Evolutionary conservation across 768 basidiomycete genomes (phyloP), one percentile per base, ranked within the genome.

Genomic region (Naematelia encephala): DNA sequence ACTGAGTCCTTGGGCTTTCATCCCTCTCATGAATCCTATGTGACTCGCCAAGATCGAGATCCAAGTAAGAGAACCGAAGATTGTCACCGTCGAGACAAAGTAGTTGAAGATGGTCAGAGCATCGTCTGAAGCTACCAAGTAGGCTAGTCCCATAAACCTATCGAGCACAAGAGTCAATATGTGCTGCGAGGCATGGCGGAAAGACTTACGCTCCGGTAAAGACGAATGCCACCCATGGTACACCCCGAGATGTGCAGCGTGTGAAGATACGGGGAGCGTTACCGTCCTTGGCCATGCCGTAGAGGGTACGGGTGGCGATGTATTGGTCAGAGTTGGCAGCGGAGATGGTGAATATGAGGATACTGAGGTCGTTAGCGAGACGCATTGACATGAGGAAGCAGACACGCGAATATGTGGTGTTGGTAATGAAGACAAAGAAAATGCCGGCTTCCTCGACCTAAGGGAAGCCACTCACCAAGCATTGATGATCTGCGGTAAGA

Each of bases 401-500:
- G n/a, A n/a, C n/a, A n/a, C n/a, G n/a, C n/a, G n/a, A n/a, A n/a
- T n/a, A n/a, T n/a, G n/a, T n/a, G n/a, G n/a, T n/a, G n/a, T n/a
- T n/a, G n/a, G n/a, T n/a, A n/a, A n/a, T 48, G 26, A 66, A 70
- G 34, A 70, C 62, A 44, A 66, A 83, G 79, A 82, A 84, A 70
- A 88, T 83, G 8, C 88, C 87, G 0, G 87, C 86, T 44, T 82
- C 81, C 46, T 77, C 81, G 62, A 90, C 85, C 13, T 21, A 59
- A 23, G n/a, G n/a, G n/a, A n/a, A n/a, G n/a, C n/a, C n/a, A 88
- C 89, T 63, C 90, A 86, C 54, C 91, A 53, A 4, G 68, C 75
- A 58, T 75, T 78, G 68, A 78, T 70, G 55, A 78, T 68, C n/a
- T 58, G 60, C 5, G 77, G 72, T 5, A 78, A 65, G 19, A 63